These are phyloP conservation scores for Penicillium concentricum DNA, from an alignment of 2,329 filamentous ascomycete species.

Conservation along the genomic window DNA sequence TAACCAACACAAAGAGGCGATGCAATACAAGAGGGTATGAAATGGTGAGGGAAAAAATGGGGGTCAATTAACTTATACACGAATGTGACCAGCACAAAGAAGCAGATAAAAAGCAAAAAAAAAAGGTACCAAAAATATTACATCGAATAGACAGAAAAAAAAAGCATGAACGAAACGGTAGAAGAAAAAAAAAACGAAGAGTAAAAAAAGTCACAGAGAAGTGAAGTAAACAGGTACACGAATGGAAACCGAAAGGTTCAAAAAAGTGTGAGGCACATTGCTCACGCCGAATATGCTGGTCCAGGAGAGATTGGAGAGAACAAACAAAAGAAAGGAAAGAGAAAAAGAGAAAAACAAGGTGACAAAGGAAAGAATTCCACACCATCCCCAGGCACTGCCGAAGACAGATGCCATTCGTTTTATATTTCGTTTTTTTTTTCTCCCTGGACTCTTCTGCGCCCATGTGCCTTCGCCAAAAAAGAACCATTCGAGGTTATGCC, in stretches of 20 bases:
- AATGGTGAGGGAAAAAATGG: slow-evolving; percentile 25
- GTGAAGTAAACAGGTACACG: slow-evolving; percentile 40
- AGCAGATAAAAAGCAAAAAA: slow-evolving; percentile 12
- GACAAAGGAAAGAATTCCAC: slow-evolving; percentile 49
- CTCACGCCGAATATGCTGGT: slow-evolving; percentile 20
- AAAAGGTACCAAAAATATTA: slow-evolving; percentile 28
- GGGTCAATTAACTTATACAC: slow-evolving; percentile 38
- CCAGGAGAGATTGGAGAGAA: slow-evolving; percentile 14
- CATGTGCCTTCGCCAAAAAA: slow-evolving; percentile 2
- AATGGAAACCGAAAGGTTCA: slow-evolving; percentile 29
- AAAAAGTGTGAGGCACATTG: slow-evolving; percentile 12
- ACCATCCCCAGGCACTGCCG: slow-evolving; percentile 11
- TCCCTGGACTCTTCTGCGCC: slow-evolving; percentile 13
- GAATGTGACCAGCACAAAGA: slow-evolving; percentile 43
- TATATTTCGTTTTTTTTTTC: slow-evolving; percentile 15
- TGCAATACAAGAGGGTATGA: slow-evolving; percentile 38
- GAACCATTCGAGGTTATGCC: slow-evolving; percentile 1
- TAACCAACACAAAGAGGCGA: slow-evolving; percentile 27
- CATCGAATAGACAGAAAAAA: slow-evolving; percentile 29
- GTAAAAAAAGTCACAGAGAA: slow-evolving; percentile 26
- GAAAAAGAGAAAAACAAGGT: slow-evolving; percentile 38
- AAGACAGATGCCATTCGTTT: slow-evolving; percentile 18
- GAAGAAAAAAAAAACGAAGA: slow-evolving; percentile 11
- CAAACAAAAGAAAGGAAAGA: slow-evolving; percentile 30
- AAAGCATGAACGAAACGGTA: slow-evolving; percentile 23